Evolutionary conservation across 1,284 basidiomycete genomes (phyloP).

Genomic region (Boletus mariae): DNA sequence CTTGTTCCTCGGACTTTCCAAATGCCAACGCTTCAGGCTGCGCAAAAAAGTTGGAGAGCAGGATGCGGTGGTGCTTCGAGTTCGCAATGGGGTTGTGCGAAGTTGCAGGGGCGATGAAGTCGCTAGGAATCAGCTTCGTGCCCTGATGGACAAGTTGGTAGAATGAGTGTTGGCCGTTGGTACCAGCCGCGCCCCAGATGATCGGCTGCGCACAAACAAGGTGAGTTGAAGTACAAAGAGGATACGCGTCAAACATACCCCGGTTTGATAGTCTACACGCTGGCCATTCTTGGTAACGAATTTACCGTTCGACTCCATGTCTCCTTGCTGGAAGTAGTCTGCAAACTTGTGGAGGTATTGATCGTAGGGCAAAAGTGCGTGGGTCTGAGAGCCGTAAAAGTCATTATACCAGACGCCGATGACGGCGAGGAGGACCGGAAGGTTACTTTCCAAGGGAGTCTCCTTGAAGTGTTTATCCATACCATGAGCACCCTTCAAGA

Average conservation of each 20-base stretch:
- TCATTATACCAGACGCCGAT: constrained; percentile 98
- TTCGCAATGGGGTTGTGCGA: constrained; percentile 86
- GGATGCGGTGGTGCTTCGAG: constrained; percentile 94
- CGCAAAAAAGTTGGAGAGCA: constrained; percentile 97
- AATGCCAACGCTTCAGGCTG: constrained; percentile 97
- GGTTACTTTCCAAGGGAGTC: constrained; percentile 84
- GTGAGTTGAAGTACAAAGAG: constrained; percentile 1
- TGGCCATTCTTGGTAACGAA: constrained; percentile 91
- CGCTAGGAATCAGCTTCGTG: constrained; percentile 88
- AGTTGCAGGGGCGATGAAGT: constrained; percentile 94
- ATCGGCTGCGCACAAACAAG: constrained; percentile 62
- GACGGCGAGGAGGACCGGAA: constrained; percentile 90
- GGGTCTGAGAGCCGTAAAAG: constrained; percentile 95
- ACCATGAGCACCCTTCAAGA: constrained; percentile 90
- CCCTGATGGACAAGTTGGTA: constrained; percentile 98
- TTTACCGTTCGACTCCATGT: constrained; percentile 99
- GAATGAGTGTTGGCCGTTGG: constrained; percentile 99
- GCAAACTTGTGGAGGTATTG: constrained; percentile 99
- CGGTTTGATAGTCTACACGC: constrained; percentile 94
- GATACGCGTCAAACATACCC: constrained; percentile 50
- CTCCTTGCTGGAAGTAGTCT: constrained; percentile 99
- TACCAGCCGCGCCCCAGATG: constrained; percentile 98
- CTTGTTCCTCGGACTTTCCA: constrained; percentile 92
- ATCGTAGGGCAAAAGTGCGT: constrained; percentile 94
- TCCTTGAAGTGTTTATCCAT: constrained; percentile 97